Percentiles rank a stretch among this genome's conserved stretches.
phyloP scores from a whole-genome alignment of 805 yeast species.

The Barnettozyma salicaria region DNA sequence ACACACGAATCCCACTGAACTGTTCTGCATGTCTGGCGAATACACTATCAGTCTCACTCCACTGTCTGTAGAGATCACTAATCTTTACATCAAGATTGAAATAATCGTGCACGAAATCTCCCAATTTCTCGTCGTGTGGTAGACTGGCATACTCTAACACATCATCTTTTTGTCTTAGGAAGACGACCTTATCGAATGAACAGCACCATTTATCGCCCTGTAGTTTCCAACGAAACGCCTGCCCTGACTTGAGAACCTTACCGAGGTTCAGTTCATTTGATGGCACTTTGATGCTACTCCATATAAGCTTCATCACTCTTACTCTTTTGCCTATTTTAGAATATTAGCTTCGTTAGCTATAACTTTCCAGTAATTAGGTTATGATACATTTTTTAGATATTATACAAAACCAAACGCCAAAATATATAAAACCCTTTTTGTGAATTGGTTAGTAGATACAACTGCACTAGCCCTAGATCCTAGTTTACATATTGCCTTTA shows the following conservation, averaged over 20 bases:
- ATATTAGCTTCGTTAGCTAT: no score
- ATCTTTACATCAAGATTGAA: conserved; percentile 60
- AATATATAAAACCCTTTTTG: no score
- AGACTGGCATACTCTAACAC: conserved; percentile 46
- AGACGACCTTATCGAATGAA: conserved; percentile 52
- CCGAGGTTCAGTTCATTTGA: conserved; percentile 49
- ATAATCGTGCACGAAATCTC: conserved; percentile 53
- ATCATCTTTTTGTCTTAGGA: conserved; percentile 53
- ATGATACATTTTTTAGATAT: no score
- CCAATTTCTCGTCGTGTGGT: conserved; percentile 30
- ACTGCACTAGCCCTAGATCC: no score
- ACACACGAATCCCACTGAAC: conserved; percentile 71
- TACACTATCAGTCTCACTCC: conserved; percentile 52
- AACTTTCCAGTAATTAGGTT: no score
- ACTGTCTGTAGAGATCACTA: conserved; percentile 45
- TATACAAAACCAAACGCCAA: no score
- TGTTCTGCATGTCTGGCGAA: conserved; percentile 34
- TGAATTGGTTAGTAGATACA: no score
- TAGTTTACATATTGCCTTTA: no score
- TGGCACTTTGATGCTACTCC: conserved; percentile 18
- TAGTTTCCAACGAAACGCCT: conserved; percentile 58
- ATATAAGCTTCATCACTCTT: conserved; percentile 9
- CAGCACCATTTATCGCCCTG: conserved; percentile 61
- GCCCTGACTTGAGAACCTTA: conserved; percentile 76
- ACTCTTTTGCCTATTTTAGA: background rate